Conservation (phyloP, 345 rosid species). For the Arabidopsis thaliana region TAIR10.1 NC_003074.8:6446001-6446500, state of each 20-base stretch:
- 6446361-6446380: constrained; percentile 75
- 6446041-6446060: constrained; percentile 12
- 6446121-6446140: constrained; percentile 59
- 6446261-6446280: constrained; percentile 68
- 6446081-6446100: constrained; percentile 66
- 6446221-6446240: constrained; percentile 75
- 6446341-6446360: constrained; percentile 72
- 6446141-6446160: constrained; percentile 58
- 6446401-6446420: constrained; percentile 36
- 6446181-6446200: constrained; percentile 61
- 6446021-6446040: constrained; percentile 8
- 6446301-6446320: constrained; percentile 47
- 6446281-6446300: constrained; percentile 48
- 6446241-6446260: constrained; percentile 63
- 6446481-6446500: constrained; percentile 29
- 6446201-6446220: constrained; percentile 57
- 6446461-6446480: constrained; percentile 37
- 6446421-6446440: constrained; percentile 28
- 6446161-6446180: constrained; percentile 72
- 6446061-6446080: constrained; percentile 78
- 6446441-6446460: constrained; percentile 32
- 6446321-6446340: constrained; percentile 55
- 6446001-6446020: background rate
- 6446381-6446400: constrained; percentile 51
- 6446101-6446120: constrained; percentile 59